Base-by-base conservation (phyloP, 306 rosid species). In the Lathyrus tuberosus region DNA sequence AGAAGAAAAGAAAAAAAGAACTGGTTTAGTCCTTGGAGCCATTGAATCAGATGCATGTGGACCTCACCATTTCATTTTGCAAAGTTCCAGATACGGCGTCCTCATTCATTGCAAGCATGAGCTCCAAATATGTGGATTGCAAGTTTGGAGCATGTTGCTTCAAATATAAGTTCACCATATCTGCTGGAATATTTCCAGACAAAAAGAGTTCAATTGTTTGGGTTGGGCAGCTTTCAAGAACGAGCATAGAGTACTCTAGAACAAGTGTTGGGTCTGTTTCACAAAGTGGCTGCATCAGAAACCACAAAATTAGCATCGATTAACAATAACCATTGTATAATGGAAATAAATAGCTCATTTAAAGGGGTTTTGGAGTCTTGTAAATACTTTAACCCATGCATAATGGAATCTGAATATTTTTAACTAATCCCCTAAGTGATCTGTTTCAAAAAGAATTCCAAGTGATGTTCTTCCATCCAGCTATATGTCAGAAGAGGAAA, bases 181-280 rank as follows among this genome's bases (percentile, higher is more conserved):
- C 96, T n/a, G 99, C 92, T 12, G 97, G 97, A 78, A 95, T 95
- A 82, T 95, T 89, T 72, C 96, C 97, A 1, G 94, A 86, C 69
- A 95, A 84, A 82, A 91, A 95, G 85, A 95, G 97, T 58, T 91
- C 93, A 67, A 95, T 84, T 72, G 99, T 95, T 78, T 95, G 93
- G 5, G 91, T 77, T 53, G 99, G 99, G 75, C 96, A 89, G 83
- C 93, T 87, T 86, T 95, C 99, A 52, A 95, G 95, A 82, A 91
- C 96, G 73, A 80, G 96, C 92, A 87, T 89, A 4, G 99, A 95
- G 81, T 79, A 89, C 82, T 95, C 97, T 67, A 95, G 76, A 67
- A 87, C 99, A 76, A 95, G 92, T 67, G 86, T 84, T 72, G 99
- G 95, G 74, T 95, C 96, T 52, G 93, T 78, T 63, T 76, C 92